Evolutionary conservation across 768 basidiomycete genomes (phyloP), one percentile per base, ranked within the genome.

Genomic region (Termitomyces sp.): DNA sequence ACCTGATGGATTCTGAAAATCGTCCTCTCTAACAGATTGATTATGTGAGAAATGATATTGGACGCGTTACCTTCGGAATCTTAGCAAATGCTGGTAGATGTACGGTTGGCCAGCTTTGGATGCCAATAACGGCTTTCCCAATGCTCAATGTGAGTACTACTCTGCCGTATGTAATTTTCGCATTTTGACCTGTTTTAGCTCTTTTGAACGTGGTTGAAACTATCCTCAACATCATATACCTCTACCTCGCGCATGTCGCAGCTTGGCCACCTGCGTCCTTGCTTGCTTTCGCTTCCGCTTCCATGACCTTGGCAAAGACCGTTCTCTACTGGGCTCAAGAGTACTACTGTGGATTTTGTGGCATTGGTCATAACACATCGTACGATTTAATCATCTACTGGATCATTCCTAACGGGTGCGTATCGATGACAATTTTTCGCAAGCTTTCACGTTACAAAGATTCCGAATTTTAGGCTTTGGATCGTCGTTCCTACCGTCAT

Each of bases 271-370:
- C 81, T 13, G 90, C 93, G 0, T 80, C 88, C 2, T 61, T 94
- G 27, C 65, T 95, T 54, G 94, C 92, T 4, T 89, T 94, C 65
- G 75, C 81, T 18, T 78, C 83, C 1, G 85, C 79, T 2, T 69
- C 79, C n/a, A 86, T 93, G 87, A 95, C 94, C 0, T 72, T 94
- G 42, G 81, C 86, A 37, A 95, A 96, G 75, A 96, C 94, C 3
- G 67, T 84, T 7, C 77, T 96, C n/a, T 96, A 95, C 71, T 83
- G 81, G 78, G 68, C 76, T 14, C 86, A 92, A 67, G 93, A 94
- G 69, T 88, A 87, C 69, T 92, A 77, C 65, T 92, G 90, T 68
- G 77, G 79, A 3, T 84, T 76, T 50, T 93, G 91, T 64, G 75
- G 82, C 10, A 74, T 86, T 29, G 91, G 91, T 9, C 94, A 96